Evolutionary conservation across 176 grass and related monocot genomes (phyloP), one percentile per base, ranked within the genome.

Genomic region (Carex kokanica): DNA sequence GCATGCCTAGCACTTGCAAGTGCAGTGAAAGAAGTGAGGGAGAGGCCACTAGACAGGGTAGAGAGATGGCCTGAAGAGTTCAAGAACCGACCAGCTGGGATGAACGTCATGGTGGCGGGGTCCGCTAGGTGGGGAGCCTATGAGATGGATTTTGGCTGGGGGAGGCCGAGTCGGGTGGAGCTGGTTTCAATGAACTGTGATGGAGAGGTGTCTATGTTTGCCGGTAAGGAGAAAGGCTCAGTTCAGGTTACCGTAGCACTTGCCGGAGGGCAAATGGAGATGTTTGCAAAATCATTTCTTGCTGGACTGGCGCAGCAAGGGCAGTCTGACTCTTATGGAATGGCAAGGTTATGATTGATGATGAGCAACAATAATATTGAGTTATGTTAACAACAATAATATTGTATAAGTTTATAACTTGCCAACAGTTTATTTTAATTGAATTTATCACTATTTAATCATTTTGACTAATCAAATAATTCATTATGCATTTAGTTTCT

Each of bases 131-230:
- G 45, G 23, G 80, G 60, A 13, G 80, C 38, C 40, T 82, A 82
- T 64, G 59, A 66, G 7, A 64, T 53, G 45, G 80, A 82, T 82
- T 82, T 82, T 51, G 80, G 80, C 18, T 82, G 80, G 80, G 80
- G 80, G 1, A 65, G 38, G 23, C 80, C 80, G 1, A 61, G 80
- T 64, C 80, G 80, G 8, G 80, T 82, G 59, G 80, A 66, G 25
- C 38, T 82, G 6, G 80, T 82, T 61, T 82, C 80, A 7, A 64
- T 82, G 80, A 82, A 82, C 24, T 53, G 15, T n/a, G 80, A 82
- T 67, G 80, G 80, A 64, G 80, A 82, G 60, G 80, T 82, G n/a
- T 66, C 60, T 9, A 66, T 82, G 80, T 51, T 82, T 12, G 20
- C 80, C 4, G 80, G 80, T 51, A 23, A 9, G 61, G 80, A 82